Conservation (phyloP, 75 land plant species). For the Pinus taeda region DNA sequence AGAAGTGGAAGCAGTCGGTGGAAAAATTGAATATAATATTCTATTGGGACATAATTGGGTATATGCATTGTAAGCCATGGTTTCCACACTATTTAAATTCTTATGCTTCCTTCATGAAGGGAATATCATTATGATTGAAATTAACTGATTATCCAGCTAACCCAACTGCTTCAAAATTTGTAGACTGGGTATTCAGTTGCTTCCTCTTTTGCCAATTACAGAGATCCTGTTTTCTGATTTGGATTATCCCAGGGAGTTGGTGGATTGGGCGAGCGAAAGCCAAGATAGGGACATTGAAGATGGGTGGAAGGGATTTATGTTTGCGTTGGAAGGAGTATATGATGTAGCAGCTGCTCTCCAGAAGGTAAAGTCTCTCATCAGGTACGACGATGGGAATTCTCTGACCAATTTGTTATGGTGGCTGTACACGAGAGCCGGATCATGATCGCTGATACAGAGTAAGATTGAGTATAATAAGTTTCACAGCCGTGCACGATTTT, state of each 20-base stretch:
- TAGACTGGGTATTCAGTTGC: constrained; percentile 73
- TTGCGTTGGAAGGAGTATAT: constrained; percentile 52
- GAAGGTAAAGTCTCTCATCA: constrained; percentile 40
- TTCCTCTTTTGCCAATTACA: constrained; percentile 78
- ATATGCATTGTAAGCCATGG: too few species aligned
- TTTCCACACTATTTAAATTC: too few species aligned
- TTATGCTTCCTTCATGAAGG: too few species aligned
- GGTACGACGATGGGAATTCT: constrained; percentile 86
- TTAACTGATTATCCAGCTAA: too few species aligned
- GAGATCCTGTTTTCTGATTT: constrained; percentile 67
- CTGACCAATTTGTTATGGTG: constrained; percentile 90
- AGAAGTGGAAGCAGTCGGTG: too few species aligned
- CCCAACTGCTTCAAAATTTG: too few species aligned
- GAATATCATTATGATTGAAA: too few species aligned
- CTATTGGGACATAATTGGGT: too few species aligned
- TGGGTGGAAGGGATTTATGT: constrained; percentile 67
- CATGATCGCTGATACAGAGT: too few species aligned
- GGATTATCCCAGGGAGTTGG: constrained; percentile 57
- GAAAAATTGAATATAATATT: too few species aligned
- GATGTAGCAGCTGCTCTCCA: constrained; percentile 52
- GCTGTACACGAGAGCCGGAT: constrained; percentile 34
- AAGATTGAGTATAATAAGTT: too few species aligned
- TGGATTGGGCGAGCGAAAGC: constrained; percentile 69
- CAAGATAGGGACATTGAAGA: constrained; percentile 61
- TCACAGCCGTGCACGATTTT: too few species aligned